Base-by-base conservation (phyloP, 2,329 filamentous ascomycete genomes). In the Penicillium sp. region DNA sequence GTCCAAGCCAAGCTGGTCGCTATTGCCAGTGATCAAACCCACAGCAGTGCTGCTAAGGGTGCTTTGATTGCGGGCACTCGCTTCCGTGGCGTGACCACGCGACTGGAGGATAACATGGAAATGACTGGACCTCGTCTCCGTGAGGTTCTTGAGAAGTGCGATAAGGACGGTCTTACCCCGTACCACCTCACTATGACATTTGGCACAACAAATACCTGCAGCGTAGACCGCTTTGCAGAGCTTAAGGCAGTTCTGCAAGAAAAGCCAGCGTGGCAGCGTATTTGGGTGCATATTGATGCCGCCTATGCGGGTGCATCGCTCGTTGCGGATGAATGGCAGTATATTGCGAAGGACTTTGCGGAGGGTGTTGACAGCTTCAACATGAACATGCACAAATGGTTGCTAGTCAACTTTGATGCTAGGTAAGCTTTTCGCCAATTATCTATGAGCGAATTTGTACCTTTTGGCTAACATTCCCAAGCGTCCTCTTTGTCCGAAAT, bases 341-440 rank as follows among this genome's bases (percentile, higher is more conserved):
- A 87, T 62, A 80, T 91, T 47, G 80, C 86, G 1, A 69, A 78
- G 22, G 76, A 84, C 9, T 81, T 93, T 48, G 69, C 69, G 0
- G 76, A 80, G 1, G 76, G 80, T 22, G 91, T 96, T 70, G 89
- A 96, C 78, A 91, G 88, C 61, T 96, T 96, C 82, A 88, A 96
- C 75, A 85, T 93, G 78, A 97, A 97, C 79, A 89, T 96, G 84
- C 92, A 97, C 81, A 97, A 97, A 78, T 97, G 93, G 93, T 81
- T 97, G 45, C 85, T 97, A 17, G 91, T 91, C 55, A 96, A 96
- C 75, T 97, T 97, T 67, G 93, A 97, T 68, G 84, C 84, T 4
- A 78, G 75, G 76, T 78, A 67, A 30, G 62, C 30, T 51, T 40
- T 26, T 14, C 5, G 8, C 30, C 4, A 17, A 22, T 30, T 1